Percentiles rank a stretch among this genome's conserved stretches.
phyloP scores from a whole-genome alignment of 202 grass and related monocot genomes.

The Hordeum pubiflorum region DNA sequence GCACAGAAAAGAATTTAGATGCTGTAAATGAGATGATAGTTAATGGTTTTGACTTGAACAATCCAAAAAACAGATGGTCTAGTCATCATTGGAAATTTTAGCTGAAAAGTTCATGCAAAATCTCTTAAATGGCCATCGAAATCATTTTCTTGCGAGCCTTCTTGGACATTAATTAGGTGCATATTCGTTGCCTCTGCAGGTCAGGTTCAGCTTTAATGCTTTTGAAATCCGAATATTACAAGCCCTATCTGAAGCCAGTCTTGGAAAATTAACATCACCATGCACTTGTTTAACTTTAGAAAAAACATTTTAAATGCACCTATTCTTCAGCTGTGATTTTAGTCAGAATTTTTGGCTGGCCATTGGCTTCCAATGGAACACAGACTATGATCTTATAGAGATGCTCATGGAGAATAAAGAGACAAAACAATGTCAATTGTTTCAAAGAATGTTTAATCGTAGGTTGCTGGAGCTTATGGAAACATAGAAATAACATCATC shows the following conservation, averaged over 20 bases:
- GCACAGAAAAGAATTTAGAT: conserved; percentile 2
- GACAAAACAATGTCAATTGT: no score
- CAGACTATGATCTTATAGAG: no score
- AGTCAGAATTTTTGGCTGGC: no score
- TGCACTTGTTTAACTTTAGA: not conserved
- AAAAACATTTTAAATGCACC: not conserved
- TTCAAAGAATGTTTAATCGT: no score
- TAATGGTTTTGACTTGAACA: not conserved
- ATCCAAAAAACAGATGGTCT: not conserved
- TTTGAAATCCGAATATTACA: conserved; percentile 8
- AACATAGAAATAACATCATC: no score
- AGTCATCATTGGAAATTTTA: not conserved
- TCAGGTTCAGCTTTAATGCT: conserved; percentile 13
- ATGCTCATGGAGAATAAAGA: no score
- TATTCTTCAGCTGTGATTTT: no score
- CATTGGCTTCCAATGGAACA: no score
- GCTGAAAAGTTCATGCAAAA: not conserved
- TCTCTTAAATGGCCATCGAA: not conserved
- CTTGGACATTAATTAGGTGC: conserved; percentile 10
- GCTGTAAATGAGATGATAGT: not conserved
- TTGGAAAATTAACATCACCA: not conserved
- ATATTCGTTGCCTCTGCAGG: conserved; percentile 36
- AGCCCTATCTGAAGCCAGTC: not conserved
- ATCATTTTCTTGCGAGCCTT: not conserved
- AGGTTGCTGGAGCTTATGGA: no score